Evolutionary conservation across 208 protist genomes (phyloP).

Genomic region (Trypanosoma boissoni): DNA sequence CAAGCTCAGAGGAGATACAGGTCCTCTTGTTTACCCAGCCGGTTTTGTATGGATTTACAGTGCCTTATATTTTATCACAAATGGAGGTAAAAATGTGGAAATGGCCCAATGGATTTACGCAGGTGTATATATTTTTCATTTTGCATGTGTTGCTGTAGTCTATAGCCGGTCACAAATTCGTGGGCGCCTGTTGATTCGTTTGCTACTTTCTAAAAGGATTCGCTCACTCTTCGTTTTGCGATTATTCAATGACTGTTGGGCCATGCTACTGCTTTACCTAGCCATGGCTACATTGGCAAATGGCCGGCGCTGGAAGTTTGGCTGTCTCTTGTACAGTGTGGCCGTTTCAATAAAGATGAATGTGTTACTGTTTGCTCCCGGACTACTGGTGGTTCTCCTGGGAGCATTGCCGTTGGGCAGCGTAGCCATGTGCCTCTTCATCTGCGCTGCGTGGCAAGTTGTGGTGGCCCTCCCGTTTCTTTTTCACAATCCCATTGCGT

Average conservation of each 20-base stretch:
- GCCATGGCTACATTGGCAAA: constrained; percentile 49
- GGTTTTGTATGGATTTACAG: constrained; percentile 89
- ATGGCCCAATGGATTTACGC: constrained; percentile 76
- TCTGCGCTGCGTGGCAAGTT: constrained; percentile 64
- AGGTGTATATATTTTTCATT: constrained; percentile 59
- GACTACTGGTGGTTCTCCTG: constrained; percentile 70
- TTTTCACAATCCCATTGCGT: constrained; percentile 33
- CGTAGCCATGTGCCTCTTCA: constrained; percentile 48
- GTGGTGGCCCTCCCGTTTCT: constrained; percentile 65
- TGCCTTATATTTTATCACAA: constrained; percentile 75
- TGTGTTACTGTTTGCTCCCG: constrained; percentile 91
- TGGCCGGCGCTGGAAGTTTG: constrained; percentile 44
- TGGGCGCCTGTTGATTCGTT: constrained; percentile 34
- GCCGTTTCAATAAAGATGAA: constrained; percentile 97
- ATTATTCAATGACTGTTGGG: constrained; percentile 90
- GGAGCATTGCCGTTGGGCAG: constrained; percentile 45
- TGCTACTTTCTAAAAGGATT: constrained; percentile 76
- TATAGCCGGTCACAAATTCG: constrained; percentile 36
- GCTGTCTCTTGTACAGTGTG: constrained; percentile 67
- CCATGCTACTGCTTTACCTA: constrained; percentile 77
- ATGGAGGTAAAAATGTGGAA: constrained; percentile 50
- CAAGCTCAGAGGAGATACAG: constrained; percentile 68
- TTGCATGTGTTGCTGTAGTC: constrained; percentile 43
- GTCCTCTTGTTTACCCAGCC: constrained; percentile 88
- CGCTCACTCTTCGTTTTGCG: constrained; percentile 83